Evolutionary conservation across 1,139 yeast species (phyloP).

Genomic region (Saccharomyces uvarum): DNA sequence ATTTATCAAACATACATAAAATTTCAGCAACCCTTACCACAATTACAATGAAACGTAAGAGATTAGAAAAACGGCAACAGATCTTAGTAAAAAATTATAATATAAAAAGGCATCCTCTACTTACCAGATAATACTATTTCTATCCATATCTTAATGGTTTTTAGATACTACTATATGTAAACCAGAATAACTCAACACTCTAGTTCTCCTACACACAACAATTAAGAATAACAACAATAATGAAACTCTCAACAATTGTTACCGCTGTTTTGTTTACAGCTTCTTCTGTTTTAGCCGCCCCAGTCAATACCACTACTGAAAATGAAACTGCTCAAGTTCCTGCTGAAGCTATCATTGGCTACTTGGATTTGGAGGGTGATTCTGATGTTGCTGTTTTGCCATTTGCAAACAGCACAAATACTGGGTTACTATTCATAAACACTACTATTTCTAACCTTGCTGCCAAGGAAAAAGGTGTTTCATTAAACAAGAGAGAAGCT

Average conservation of each 20-base stretch:
- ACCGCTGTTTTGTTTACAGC: not conserved
- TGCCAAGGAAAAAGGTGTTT: not conserved
- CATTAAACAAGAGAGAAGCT: conserved; percentile 7
- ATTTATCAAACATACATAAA: not conserved
- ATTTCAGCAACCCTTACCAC: not conserved
- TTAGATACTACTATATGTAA: not conserved
- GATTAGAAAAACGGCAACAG: not conserved
- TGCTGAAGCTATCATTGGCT: conserved; percentile 15
- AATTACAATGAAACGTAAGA: not conserved
- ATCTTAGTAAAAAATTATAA: not conserved
- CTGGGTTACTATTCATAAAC: conserved; percentile 14
- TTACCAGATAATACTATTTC: not conserved
- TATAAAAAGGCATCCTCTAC: not conserved
- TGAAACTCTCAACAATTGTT: not conserved
- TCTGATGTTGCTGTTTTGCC: conserved; percentile 13
- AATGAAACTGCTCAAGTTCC: conserved; percentile 10
- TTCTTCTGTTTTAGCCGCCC: not conserved
- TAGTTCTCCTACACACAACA: not conserved
- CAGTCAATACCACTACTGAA: not conserved
- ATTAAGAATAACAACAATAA: not conserved
- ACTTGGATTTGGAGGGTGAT: conserved; percentile 12
- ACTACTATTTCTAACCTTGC: conserved; percentile 16
- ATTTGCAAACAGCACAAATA: conserved; percentile 11
- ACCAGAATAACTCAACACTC: not conserved
- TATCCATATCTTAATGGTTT: not conserved